phyloP scores from a whole-genome alignment of 495 filamentous ascomycete species.

The Aspergillus kassunensis region DNA sequence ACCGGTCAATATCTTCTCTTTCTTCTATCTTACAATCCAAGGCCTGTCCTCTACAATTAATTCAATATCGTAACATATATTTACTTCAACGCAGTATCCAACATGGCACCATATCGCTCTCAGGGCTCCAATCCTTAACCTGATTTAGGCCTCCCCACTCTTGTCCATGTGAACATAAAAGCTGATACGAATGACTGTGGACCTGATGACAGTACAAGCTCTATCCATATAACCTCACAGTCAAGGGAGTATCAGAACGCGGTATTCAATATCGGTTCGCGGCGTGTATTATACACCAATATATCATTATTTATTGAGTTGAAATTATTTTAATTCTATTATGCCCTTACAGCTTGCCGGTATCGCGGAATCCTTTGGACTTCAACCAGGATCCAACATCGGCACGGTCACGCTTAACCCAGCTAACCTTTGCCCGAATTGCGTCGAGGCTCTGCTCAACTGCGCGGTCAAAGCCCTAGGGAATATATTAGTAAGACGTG shows the following conservation, averaged over 20 bases:
- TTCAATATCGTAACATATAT: too few species aligned
- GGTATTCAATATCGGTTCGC: not conserved
- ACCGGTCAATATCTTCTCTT: too few species aligned
- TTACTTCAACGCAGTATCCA: too few species aligned
- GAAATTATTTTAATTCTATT: not conserved
- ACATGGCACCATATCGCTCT: too few species aligned
- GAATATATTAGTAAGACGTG: not conserved
- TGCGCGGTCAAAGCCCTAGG: slow-evolving; percentile 54
- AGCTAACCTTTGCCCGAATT: slow-evolving; percentile 56
- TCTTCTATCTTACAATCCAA: too few species aligned
- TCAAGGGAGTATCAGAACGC: too few species aligned
- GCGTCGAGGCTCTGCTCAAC: slow-evolving; percentile 59
- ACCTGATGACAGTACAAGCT: too few species aligned
- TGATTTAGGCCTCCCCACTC: slow-evolving; percentile 2
- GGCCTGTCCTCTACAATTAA: too few species aligned
- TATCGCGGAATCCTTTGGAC: slow-evolving; percentile 47
- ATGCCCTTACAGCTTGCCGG: slow-evolving; percentile 33
- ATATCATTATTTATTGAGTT: not conserved
- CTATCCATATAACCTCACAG: too few species aligned
- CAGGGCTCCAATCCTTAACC: too few species aligned
- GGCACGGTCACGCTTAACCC: slow-evolving; percentile 57
- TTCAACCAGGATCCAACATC: slow-evolving; percentile 61
- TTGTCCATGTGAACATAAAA: not conserved
- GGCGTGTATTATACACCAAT: not conserved
- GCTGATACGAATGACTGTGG: not conserved